Conservation (phyloP, 1,284 basidiomycete species). For the Puccinia sorghi region DNA sequence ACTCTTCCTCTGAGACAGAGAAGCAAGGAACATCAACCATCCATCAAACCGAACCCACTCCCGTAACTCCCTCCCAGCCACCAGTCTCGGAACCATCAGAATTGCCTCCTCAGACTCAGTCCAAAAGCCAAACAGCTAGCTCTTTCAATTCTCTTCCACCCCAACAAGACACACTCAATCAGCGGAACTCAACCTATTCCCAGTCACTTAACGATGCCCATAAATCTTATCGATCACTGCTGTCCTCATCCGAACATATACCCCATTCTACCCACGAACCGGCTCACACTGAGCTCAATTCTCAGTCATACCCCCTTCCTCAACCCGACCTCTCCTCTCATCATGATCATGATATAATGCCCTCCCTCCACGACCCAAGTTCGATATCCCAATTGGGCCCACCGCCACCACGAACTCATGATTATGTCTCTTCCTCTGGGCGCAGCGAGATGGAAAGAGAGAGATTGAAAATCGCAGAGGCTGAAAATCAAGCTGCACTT, state of each 20-base stretch:
- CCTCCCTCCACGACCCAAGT: not conserved
- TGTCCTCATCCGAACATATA: not conserved
- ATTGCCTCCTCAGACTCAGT: not conserved
- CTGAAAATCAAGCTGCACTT: not conserved
- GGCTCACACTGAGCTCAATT: not conserved
- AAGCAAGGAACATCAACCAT: not conserved
- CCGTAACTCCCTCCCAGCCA: not conserved
- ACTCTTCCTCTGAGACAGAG: no score
- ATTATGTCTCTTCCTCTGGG: not conserved
- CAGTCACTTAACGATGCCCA: slow-evolving; percentile 22
- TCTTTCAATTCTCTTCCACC: not conserved
- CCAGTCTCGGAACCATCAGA: not conserved
- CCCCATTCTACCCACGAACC: not conserved
- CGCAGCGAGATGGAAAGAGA: not conserved
- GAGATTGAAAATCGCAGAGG: not conserved
- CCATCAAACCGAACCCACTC: not conserved
- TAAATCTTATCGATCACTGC: not conserved
- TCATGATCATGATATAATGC: slow-evolving; percentile 8
- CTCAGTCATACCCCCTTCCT: not conserved
- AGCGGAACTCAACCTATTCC: not conserved
- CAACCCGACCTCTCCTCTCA: not conserved
- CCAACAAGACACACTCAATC: not conserved
- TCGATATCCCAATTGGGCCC: not conserved
- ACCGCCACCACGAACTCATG: not conserved
- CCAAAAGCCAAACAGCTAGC: not conserved